Percentiles rank a stretch among this genome's conserved stretches.
These are phyloP conservation scores for Omphalotus guepiniiformis DNA, from an alignment of 768 basidiomycete species.

Conservation along the genomic window DNA sequence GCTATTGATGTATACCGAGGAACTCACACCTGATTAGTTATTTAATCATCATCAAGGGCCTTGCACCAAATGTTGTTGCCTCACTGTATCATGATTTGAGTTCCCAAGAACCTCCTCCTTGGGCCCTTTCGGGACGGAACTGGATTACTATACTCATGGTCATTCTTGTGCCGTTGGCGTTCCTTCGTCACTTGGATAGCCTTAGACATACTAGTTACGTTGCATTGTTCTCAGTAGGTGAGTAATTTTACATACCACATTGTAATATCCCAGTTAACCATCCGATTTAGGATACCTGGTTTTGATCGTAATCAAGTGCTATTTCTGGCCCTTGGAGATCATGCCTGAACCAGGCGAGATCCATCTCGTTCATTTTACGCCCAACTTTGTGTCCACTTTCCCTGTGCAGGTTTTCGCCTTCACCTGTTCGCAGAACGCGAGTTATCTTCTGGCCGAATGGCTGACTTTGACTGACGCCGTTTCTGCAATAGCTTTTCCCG, in stretches of 20 bases:
- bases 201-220: conserved; percentile 89
- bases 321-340: conserved; percentile 68
- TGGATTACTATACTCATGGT: conserved; percentile 84
- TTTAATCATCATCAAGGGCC: conserved; percentile 87
- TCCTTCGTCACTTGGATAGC: conserved; percentile 79
- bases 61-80: conserved; percentile 87
- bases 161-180: conserved; percentile 74
- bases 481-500: conserved; percentile 85
- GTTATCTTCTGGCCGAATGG: conserved; percentile 18
- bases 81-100: conserved; percentile 77
- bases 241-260: too few species aligned
- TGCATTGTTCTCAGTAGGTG: conserved; percentile 85
- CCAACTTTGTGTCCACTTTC: conserved; percentile 77
- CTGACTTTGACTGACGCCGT: background rate
- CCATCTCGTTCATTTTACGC: conserved; percentile 66
- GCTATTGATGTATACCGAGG: background rate
- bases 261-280: too few species aligned
- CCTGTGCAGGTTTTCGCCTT: conserved; percentile 93
- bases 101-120: conserved; percentile 58
- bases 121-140: conserved; percentile 70
- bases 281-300: conserved; percentile 61
- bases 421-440: conserved; percentile 90
- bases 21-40: conserved; percentile 51
- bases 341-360: conserved; percentile 65
- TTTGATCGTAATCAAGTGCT: conserved; percentile 74